Percentiles rank a stretch among this genome's conserved stretches.
These are phyloP conservation scores for Xylaria sp. DNA, from an alignment of 2,329 filamentous ascomycete genomes.

Conservation along the genomic window DNA sequence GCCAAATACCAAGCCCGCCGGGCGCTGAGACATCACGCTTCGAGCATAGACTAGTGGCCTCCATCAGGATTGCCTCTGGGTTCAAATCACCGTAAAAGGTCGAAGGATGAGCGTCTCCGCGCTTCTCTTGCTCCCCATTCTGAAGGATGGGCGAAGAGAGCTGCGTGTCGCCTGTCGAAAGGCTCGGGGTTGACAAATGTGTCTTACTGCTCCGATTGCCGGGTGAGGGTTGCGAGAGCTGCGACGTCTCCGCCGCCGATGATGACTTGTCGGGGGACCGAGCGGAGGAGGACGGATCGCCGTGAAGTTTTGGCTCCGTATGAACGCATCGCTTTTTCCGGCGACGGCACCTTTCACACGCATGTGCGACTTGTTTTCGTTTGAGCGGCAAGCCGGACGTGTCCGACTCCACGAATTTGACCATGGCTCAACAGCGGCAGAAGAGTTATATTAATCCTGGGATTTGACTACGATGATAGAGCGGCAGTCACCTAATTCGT, in stretches of 20 bases:
- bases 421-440: constrained; percentile 44
- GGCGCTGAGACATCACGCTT: constrained; percentile 55
- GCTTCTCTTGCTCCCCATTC: constrained; percentile 33
- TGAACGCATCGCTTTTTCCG: constrained; percentile 56
- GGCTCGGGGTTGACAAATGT: constrained; percentile 15
- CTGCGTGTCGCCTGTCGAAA: constrained; percentile 31
- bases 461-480: constrained; percentile 3
- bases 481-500: constrained; percentile 30
- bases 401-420: constrained; percentile 68
- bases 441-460: not conserved
- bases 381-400: constrained; percentile 65
- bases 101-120: constrained; percentile 42
- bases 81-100: constrained; percentile 69
- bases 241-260: constrained; percentile 5
- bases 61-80: constrained; percentile 68
- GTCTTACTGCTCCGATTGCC: constrained; percentile 12
- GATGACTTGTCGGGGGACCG: constrained; percentile 16
- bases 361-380: constrained; percentile 67
- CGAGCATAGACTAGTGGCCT: constrained; percentile 58
- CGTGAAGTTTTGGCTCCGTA: constrained; percentile 16
- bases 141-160: constrained; percentile 27
- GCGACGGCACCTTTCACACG: constrained; percentile 64
- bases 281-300: not conserved
- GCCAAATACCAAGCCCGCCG: constrained; percentile 67
- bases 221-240: constrained; percentile 14